Evolutionary conservation across 1,284 basidiomycete species (phyloP), one percentile per base, ranked within the genome.

Genomic region (Trametes sp.): DNA sequence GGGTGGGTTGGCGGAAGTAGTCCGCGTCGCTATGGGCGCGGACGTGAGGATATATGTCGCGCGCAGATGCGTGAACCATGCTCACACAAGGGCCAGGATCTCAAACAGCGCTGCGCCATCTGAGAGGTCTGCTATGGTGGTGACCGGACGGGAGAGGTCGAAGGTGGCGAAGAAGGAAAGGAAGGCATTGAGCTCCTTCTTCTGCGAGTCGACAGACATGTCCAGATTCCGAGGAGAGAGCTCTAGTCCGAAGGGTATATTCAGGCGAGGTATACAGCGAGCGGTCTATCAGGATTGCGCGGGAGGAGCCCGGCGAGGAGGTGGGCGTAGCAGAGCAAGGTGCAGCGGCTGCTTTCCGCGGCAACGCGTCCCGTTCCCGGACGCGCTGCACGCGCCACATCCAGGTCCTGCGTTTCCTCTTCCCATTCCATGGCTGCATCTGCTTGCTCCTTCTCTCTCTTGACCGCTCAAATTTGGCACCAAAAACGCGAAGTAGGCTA

Each of bases 111-210:
- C 85, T 29, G 84, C 82, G 2, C 92, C 92, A 78, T 94, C 92
- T 69, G 84, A 86, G 65, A 94, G 85, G 81, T 93, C 90, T 42
- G 84, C 77, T 35, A 86, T 76, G 36, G 84, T 80, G 0, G 85
- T 78, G 9, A 92, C 85, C 3, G 88, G 83, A 46, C 85, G 80
- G 8, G 84, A 76, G 53, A 93, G 84, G 57, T 84, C 77, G 74
- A 93, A 93, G n/a, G 87, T 88, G 5, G 84, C 78, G 65, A 94
- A 88, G 79, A 92, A 93, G 57, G 87, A 82, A 75, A 92, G 80
- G 79, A 94, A 93, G 7, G 92, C 92, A 69, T 87, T 84, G 57
- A 88, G 82, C 74, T 93, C 90, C 72, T 86, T 87, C 70, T 78
- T 80, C 73, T 87, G 81, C 41, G 77, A 72, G 64, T 83, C 82